Base-by-base conservation (phyloP, 257 asterid genomes). In the Solanum pennellii region DNA sequence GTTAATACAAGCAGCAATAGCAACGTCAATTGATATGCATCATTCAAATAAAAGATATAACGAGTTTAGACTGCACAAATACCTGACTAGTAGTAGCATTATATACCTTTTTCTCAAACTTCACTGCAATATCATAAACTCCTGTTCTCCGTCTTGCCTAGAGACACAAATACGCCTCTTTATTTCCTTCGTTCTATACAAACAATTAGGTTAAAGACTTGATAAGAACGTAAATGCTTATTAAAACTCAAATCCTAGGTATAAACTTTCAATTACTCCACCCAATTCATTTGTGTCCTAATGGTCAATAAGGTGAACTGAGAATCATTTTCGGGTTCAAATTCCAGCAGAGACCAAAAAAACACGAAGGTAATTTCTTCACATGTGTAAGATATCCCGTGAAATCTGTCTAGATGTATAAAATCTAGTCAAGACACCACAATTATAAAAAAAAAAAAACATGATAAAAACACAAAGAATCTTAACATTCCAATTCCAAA, bases 101-200 rank as follows among this genome's bases (percentile, higher is more conserved):
- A 87, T 91, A 95, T 85, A 90, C 94, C 87, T 95, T 94, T 87
- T 95, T 97, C 93, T 96, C 98, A 92, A 93, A 93, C 90, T 94
- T 92, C 77, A 93, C 88, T 52, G 97, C 96, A 89, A 91, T 89
- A 95, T 92, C 87, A 90, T 93, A 27, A 97, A 94, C 90, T 94
- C 97, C 86, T 66, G 89, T 5, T 35, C 87, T 83, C 94, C 95
- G 69, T 92, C 98, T 89, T 89, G 94, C 76, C 94, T 94, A 90
- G 93, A 90, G 89, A 89, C 88, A 87, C 96, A 97, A 89, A 93
- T 94, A 91, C 94, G 94, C 89, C 96, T 91, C 94, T 91, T 94
- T 92, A 96, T 88, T 45, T 94, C 92, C 60, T 96, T 96, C 94
- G 92, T 89, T 93, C 98, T 95, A 87, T 82, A 84, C 83, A 39